Evolutionary conservation across 192 early-diverging fungal genomes (phyloP), one percentile per base, ranked within the genome.

Genomic region (Pilaira anomala): DNA sequence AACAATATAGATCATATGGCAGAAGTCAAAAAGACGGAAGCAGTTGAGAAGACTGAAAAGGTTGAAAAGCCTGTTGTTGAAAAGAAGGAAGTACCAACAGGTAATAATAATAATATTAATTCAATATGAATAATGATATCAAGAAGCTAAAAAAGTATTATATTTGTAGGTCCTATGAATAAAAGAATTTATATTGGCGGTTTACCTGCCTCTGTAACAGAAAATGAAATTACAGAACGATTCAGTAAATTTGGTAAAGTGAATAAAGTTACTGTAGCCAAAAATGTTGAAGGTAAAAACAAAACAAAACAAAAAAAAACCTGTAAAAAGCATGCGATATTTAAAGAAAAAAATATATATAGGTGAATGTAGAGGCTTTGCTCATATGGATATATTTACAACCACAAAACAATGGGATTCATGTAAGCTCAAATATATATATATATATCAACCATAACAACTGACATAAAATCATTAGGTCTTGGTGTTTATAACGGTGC

Each of bases 161-260:
- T 2, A 9, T 19, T 40, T 4, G 7, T 18, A 63, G 62, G 24
- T 22, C 3, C 49, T 21, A 7, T 63, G 8, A 25, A 69, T 40
- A 92, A 88, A 68, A 84, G 91, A 33, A 74, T 88, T 21, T 94
- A 89, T 65, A 77, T 93, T 30, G 87, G 91, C 48, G 92, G 92
- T n/a, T 76, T 94, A 4, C 78, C 80, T 7, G 76, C 76, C 14
- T 68, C 76, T 18, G 70, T 90, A 13, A 84, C 78, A 1, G 75
- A 74, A 12, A 65, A 67, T 29, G 84, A 88, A 16, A 54, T 94
- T 9, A 69, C 75, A 30, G 75, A 74, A 2, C 83, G 93, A 26
- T 93, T 94, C 70, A 79, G 73, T 67, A 75, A 82, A 22, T 94
- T 92, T 81, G 93, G 93, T 24, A 64, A 70, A 13, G 72, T 88